Evolutionary conservation across 176 grass and related monocot genomes (phyloP).

Genomic region (Bolboschoenus planiculmis): DNA sequence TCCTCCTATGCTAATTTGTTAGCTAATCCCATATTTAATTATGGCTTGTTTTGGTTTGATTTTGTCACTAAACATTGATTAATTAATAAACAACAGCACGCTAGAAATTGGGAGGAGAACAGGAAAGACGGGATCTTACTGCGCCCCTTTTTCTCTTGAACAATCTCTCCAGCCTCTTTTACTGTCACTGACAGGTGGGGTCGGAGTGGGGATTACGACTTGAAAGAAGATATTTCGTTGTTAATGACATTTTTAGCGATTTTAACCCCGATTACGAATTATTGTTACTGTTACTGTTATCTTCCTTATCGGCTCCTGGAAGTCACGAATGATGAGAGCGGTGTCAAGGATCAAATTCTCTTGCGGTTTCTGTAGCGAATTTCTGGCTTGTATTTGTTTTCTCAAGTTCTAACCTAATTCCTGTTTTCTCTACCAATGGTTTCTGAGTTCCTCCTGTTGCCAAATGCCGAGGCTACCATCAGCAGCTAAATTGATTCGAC

Average conservation of each 20-base stretch:
- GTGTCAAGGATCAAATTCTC: not conserved
- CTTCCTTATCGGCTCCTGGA: not conserved
- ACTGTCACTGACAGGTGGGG: not conserved
- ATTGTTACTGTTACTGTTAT: not conserved
- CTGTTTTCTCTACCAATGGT: not conserved
- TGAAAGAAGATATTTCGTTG: no score
- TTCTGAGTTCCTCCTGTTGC: not conserved
- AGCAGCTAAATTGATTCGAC: not conserved
- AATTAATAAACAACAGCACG: not conserved
- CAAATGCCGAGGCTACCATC: not conserved
- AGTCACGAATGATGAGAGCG: not conserved
- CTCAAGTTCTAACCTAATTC: not conserved
- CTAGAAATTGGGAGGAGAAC: not conserved
- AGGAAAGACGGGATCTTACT: not conserved
- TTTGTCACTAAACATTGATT: not conserved
- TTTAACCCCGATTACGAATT: no score
- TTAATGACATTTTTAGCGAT: no score
- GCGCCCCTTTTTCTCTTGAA: no score
- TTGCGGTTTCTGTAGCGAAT: not conserved
- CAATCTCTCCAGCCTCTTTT: no score
- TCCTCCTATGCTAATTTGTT: not conserved
- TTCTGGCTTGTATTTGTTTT: not conserved
- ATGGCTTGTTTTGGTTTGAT: conserved; percentile 1
- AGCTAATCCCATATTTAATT: not conserved
- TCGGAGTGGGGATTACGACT: not conserved